These are phyloP conservation scores for Paraphaeosphaeria minitans DNA, from an alignment of 2,329 filamentous ascomycete species.

Conservation along the genomic window DNA sequence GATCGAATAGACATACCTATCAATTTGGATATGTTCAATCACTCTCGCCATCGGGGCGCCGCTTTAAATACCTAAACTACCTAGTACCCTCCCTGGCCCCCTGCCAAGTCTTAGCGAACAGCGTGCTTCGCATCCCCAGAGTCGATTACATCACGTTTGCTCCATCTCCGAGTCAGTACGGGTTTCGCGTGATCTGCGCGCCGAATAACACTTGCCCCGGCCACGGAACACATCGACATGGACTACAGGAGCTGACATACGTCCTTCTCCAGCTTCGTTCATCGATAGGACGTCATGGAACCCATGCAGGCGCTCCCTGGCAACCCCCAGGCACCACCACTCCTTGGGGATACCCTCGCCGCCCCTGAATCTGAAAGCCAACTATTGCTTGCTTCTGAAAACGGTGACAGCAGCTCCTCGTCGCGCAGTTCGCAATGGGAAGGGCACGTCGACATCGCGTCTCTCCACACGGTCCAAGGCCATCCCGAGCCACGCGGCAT, in stretches of 20 bases:
- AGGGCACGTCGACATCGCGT: conserved; percentile 41
- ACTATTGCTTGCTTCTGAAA: conserved; percentile 29
- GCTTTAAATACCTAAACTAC: not conserved
- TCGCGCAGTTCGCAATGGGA: conserved; percentile 37
- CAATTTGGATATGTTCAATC: not conserved
- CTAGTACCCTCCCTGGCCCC: not conserved
- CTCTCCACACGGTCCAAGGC: conserved; percentile 40
- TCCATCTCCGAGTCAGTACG: conserved; percentile 1
- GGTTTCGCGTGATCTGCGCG: not conserved
- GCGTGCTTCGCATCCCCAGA: conserved; percentile 3
- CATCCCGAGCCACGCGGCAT: conserved; percentile 39
- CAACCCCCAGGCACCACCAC: conserved; percentile 5
- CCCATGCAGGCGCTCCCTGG: conserved; percentile 12
- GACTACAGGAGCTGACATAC: not conserved
- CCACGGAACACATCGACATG: not conserved
- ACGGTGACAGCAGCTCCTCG: conserved; percentile 22
- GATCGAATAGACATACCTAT: not conserved
- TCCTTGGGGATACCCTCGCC: conserved; percentile 14
- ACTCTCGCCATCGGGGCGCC: not conserved
- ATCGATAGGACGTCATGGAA: conserved; percentile 4
- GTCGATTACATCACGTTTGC: not conserved
- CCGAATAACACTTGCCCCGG: not conserved
- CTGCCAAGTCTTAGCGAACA: conserved; percentile 3
- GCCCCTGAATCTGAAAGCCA: conserved; percentile 25
- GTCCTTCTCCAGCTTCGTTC: not conserved